phyloP scores from a whole-genome alignment of 805 yeast genomes.

The Starmerella asiatica region DNA sequence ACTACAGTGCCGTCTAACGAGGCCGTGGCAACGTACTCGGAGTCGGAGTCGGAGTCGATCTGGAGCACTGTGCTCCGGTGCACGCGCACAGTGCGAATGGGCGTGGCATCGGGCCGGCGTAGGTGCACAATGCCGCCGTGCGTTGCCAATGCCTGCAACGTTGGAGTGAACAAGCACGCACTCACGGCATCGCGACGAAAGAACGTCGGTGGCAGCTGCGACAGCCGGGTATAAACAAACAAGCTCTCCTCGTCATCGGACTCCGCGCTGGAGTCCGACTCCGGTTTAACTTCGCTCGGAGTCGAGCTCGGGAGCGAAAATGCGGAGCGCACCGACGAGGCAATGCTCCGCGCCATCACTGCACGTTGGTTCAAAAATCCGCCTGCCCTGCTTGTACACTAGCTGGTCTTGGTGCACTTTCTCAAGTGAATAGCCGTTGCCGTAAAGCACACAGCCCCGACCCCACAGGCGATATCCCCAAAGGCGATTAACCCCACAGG shows the following conservation, averaged over 20 bases:
- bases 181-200: conserved; percentile 70
- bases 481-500: too few relatives aligned
- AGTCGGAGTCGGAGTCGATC: conserved; percentile 52
- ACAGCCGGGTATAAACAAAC: conserved; percentile 59
- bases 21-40: conserved; percentile 65
- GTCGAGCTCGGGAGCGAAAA: conserved; percentile 3
- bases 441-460: too few relatives aligned
- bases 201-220: conserved; percentile 53
- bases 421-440: too few relatives aligned
- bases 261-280: conserved; percentile 5
- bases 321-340: conserved; percentile 13
- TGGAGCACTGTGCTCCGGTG: conserved; percentile 68
- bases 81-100: conserved; percentile 62
- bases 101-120: conserved; percentile 42
- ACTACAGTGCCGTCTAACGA: conserved; percentile 91
- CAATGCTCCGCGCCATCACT: too few relatives aligned
- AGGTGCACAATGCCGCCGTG: conserved; percentile 75
- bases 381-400: too few relatives aligned
- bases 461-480: too few relatives aligned
- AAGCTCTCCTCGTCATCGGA: conserved; percentile 28
- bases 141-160: conserved; percentile 66
- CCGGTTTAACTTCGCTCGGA: too few relatives aligned
- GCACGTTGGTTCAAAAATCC: too few relatives aligned
- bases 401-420: too few relatives aligned
- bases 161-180: conserved; percentile 45